Base-by-base conservation (phyloP, 768 basidiomycete genomes). In the Lactarius hengduanensis region DNA sequence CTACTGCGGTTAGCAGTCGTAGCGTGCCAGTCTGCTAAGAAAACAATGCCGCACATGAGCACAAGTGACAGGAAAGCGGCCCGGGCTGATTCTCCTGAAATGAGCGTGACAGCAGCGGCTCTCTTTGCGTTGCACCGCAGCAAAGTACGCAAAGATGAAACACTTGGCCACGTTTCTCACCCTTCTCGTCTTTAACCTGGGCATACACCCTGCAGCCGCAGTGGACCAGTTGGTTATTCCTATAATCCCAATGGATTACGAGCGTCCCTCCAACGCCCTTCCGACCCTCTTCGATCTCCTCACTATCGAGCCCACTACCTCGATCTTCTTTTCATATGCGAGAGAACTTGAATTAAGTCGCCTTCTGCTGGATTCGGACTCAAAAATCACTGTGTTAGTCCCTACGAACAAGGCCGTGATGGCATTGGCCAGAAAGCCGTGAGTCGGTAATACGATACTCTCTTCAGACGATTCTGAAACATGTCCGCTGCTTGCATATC, bases 351-450 rank as follows among this genome's bases (percentile, higher is more conserved):
- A 84, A 70, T 70, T 88, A n/a, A 87, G 86, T 73, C 72, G 73
- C 36, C 78, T 80, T 11, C 82, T 94, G 59, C 69, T 60, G 28
- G 71, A 73, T 18, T 54, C 50, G 6, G 62, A 71, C 34, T 63
- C 72, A 2, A 79, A 75, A 8, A 75, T 79, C 62, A 92, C 92
- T 0, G 61, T 96, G 11, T 81, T 96, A 53, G 92, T 88, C 5
- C 94, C 94, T 0, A 91, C 90, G 30, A 95, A 96, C 76, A 91
- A 89, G 75, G 94, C 92, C 10, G 86, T 95, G 18, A 92, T 94
- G 85, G 87, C 87, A 4, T 78, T 94, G 61, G 75, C 86, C 3
- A 78, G 86, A 72, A 94, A 95, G 77, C 94, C 94, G 91, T 95
- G 77, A 77, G 90, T 80, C 36, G 36, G 28, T 6, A 20, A 3